Conservation (phyloP, 495 filamentous ascomycete genomes). For the Penicillium maclennaniae region DNA sequence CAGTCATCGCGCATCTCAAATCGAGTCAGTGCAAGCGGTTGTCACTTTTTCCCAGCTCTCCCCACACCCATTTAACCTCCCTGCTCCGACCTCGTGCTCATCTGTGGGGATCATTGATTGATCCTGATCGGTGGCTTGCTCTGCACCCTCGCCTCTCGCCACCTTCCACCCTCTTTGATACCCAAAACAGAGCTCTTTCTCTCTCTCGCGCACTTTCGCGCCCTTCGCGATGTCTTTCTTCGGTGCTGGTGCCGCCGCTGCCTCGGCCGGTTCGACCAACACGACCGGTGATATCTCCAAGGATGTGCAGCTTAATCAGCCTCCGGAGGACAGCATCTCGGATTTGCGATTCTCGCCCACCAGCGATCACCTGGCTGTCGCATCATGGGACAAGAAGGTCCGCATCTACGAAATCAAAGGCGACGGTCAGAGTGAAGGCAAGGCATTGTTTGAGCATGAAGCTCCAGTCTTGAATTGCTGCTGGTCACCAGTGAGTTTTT, state of each 20-base stretch:
- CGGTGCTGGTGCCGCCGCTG: slow-evolving; percentile 36
- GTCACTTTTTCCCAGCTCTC: not conserved
- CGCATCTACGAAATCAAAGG: slow-evolving; percentile 84
- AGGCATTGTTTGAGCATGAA: slow-evolving; percentile 73
- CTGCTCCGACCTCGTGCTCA: not conserved
- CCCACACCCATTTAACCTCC: not conserved
- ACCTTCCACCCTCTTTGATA: not conserved
- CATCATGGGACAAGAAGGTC: slow-evolving; percentile 92
- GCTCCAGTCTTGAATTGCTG: slow-evolving; percentile 72
- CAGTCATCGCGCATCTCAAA: not conserved
- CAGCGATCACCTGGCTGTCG: slow-evolving; percentile 73
- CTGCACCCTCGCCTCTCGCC: not conserved
- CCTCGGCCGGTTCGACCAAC: slow-evolving; percentile 51
- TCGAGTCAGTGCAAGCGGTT: not conserved
- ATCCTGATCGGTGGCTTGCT: not conserved
- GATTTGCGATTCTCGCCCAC: slow-evolving; percentile 77
- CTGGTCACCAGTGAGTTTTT: slow-evolving; percentile 76
- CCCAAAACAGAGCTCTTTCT: not conserved
- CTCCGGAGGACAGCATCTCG: slow-evolving; percentile 83
- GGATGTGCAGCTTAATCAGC: slow-evolving; percentile 71
- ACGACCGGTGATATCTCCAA: slow-evolving; percentile 88
- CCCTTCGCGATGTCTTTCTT: slow-evolving; percentile 55
- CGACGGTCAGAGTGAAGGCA: slow-evolving; percentile 67
- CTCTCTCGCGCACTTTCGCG: slow-evolving; percentile 2
- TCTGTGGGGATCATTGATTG: not conserved